Base-by-base conservation (phyloP, 768 basidiomycete genomes). In the Boletus subcaerulescens region DNA sequence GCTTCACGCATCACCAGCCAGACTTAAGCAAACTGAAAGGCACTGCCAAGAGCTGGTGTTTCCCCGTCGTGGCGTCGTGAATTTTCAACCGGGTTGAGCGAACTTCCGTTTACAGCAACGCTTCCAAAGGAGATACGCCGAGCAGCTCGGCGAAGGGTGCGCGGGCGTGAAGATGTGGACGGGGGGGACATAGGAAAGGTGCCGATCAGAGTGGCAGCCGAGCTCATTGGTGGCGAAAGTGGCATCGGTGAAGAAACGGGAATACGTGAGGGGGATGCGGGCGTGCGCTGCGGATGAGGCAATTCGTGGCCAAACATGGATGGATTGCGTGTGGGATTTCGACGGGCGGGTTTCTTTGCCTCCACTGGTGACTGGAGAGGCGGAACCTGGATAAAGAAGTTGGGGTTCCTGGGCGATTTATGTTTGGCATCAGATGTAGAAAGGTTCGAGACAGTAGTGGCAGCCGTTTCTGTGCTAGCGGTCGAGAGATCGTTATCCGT, bases 71-170 rank as follows among this genome's bases (percentile, higher is more conserved):
- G 72, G 58, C 24, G 42, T n/a, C 43, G 50, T 35, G 53, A n/a
- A 15, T 36, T 60, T 50, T 48, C 76, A 71, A 18, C 72, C 65
- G 54, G 76, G 77, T 26, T 77, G 73, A 31, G 67, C 62, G 15
- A 74, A 69, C 11, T 74, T 31, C 59, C 59, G 7, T 52, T 60
- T 54, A 39, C 15, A 24, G 67, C 71, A 33, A 82, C 59, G 42
- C 76, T 83, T 15, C 84, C 81, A 63, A 91, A 91, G 2, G 85
- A 86, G 44, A 90, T 90, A 52, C 83, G 74, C 60, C 81, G 74
- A 33, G 76, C 83, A 26, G 77, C 62, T 43, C 66, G 70, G 31
- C 61, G 67, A 62, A 65, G 64, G 50, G 65, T 67, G 50, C 60
- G 64, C 53, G 62, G 69, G 33, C 64, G 68, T 43, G 56, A 48